A percentile compares a stretch with the other conserved stretches of the same genome.
These are phyloP conservation scores for Trichoderma guizhouense DNA, from an alignment of 2,329 filamentous ascomycete species.

Conservation along the genomic window DNA sequence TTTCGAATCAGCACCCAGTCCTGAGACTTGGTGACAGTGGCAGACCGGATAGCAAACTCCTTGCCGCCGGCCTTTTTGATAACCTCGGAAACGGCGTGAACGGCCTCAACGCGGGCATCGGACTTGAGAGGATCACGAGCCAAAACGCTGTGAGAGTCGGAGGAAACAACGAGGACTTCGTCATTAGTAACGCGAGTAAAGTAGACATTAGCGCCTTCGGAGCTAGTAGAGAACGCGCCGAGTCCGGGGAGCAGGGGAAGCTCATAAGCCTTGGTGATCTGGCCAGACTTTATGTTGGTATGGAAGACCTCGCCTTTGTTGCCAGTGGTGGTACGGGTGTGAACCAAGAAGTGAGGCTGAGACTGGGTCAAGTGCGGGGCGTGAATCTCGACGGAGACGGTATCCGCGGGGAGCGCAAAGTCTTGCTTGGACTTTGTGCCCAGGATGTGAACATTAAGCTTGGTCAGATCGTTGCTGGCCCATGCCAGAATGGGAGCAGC, in stretches of 20 bases:
- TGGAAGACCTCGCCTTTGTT: conserved; percentile 87
- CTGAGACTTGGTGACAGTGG: conserved; percentile 61
- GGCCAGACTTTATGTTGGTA: conserved; percentile 66
- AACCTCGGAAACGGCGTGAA: conserved; percentile 78
- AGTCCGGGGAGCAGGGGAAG: conserved; percentile 67
- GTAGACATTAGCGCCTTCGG: conserved; percentile 76
- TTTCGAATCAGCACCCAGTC: conserved; percentile 86
- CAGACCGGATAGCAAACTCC: conserved; percentile 74
- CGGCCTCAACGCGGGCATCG: conserved; percentile 41
- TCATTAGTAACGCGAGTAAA: conserved; percentile 78
- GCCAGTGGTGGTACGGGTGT: conserved; percentile 65
- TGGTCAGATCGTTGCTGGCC: conserved; percentile 61
- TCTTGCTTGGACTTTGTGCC: conserved; percentile 56
- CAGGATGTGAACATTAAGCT: conserved; percentile 69
- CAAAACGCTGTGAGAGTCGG: conserved; percentile 70
- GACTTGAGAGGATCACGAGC: conserved; percentile 66
- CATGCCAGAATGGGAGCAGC: conserved; percentile 72
- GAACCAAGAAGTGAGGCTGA: conserved; percentile 78
- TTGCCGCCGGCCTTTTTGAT: conserved; percentile 63
- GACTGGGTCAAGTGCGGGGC: conserved; percentile 70
- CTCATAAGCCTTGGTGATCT: conserved; percentile 73
- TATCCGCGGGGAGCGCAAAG: conserved; percentile 47
- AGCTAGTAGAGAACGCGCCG: conserved; percentile 77
- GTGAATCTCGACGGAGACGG: conserved; percentile 61
- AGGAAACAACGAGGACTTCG: conserved; percentile 72